These are phyloP conservation scores for Beauveria scarabaeidicola DNA, from an alignment of 2,329 filamentous ascomycete species.

Conservation along the genomic window DNA sequence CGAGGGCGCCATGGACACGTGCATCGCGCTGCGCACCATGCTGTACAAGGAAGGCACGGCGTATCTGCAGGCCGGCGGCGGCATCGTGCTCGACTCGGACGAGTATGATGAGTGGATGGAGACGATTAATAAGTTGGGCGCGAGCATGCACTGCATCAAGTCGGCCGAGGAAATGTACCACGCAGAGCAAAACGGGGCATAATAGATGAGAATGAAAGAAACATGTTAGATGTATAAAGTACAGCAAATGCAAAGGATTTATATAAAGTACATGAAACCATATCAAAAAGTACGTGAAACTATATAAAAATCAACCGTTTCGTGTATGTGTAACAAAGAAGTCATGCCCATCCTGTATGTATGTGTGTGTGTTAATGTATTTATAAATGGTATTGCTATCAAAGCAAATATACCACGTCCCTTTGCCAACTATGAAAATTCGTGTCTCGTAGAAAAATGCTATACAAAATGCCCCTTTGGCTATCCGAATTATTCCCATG, in stretches of 20 bases:
- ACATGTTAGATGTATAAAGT: no score
- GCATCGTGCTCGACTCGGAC: slow-evolving; percentile 91
- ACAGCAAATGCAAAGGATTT: no score
- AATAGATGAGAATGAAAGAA: background rate
- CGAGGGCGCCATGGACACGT: slow-evolving; percentile 88
- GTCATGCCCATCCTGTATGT: no score
- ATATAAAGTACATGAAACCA: no score
- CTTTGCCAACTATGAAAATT: background rate
- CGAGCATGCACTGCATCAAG: slow-evolving; percentile 82
- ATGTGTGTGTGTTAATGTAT: background rate
- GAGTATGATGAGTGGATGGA: slow-evolving; percentile 92
- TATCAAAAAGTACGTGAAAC: no score
- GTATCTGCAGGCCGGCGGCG: slow-evolving; percentile 83
- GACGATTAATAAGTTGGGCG: slow-evolving; percentile 84
- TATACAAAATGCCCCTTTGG: background rate
- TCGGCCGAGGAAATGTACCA: slow-evolving; percentile 64
- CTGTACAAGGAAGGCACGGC: slow-evolving; percentile 82
- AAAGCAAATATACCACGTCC: background rate
- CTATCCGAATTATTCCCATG: background rate
- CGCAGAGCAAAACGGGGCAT: slow-evolving; percentile 20
- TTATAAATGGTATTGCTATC: background rate
- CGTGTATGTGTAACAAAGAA: background rate
- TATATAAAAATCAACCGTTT: no score
- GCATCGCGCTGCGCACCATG: slow-evolving; percentile 81
- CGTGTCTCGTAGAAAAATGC: background rate